phyloP scores from a whole-genome alignment of 1,284 basidiomycete genomes.

The Naganishia albida region DNA sequence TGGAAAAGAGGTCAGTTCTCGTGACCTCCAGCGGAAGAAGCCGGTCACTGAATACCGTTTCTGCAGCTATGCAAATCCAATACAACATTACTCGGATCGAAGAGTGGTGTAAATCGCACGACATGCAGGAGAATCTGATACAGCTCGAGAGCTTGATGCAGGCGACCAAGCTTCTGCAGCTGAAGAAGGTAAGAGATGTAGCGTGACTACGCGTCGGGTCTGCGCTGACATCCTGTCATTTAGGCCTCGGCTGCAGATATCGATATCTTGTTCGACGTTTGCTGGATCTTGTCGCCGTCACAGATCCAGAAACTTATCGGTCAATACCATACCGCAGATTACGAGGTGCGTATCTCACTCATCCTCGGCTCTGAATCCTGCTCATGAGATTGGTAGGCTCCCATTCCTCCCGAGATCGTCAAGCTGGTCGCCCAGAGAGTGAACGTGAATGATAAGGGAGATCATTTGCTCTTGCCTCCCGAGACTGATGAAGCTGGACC shows the following conservation, averaged over 20 bases:
- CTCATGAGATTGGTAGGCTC: constrained; percentile 63
- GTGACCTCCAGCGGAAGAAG: neutral
- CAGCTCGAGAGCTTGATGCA: constrained; percentile 99
- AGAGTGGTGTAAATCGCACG: constrained; percentile 89
- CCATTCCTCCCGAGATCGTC: constrained; percentile 93
- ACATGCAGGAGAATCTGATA: constrained; percentile 97
- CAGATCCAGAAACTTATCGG: constrained; percentile 99
- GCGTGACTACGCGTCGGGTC: neutral
- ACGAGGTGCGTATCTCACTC: constrained; percentile 65
- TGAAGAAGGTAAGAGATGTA: constrained; percentile 79
- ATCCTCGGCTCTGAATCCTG: neutral
- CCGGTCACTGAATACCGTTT: neutral
- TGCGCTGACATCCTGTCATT: constrained; percentile 31
- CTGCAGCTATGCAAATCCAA: constrained; percentile 94
- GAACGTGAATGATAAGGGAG: constrained; percentile 89
- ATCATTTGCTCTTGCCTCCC: constrained; percentile 87
- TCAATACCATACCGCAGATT: constrained; percentile 98
- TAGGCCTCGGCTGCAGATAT: constrained; percentile 89
- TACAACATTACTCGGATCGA: constrained; percentile 98
- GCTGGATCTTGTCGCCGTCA: constrained; percentile 99
- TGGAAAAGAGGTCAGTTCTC: constrained; percentile 88
- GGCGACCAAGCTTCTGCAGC: constrained; percentile 94
- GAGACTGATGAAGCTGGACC: constrained; percentile 94
- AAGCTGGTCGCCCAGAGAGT: constrained; percentile 94
- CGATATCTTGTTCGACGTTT: constrained; percentile 98